Conservation (phyloP, 306 rosid species). For the Macrotyloma uniflorum region DNA sequence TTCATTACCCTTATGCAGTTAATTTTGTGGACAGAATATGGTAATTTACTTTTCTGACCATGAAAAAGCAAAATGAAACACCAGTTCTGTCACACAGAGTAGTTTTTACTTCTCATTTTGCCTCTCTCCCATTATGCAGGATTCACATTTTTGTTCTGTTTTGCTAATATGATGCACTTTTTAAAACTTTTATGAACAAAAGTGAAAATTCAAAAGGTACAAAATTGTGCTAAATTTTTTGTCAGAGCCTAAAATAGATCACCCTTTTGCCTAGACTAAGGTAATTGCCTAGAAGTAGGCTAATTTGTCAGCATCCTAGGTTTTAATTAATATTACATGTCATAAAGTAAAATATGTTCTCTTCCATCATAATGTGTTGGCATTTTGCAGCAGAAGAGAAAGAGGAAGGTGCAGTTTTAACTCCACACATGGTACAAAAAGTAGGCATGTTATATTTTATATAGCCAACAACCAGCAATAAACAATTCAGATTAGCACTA, state of each 20-base stretch:
- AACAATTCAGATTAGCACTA: not conserved
- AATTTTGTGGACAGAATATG: not conserved
- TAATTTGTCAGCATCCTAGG: not conserved
- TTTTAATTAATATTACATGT: not conserved
- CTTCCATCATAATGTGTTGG: not conserved
- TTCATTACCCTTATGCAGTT: not conserved
- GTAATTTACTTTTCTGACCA: not conserved
- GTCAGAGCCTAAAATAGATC: not conserved
- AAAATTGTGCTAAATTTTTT: not conserved
- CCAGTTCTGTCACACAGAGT: not conserved
- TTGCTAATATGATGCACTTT: not conserved
- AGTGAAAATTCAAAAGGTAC: not conserved
- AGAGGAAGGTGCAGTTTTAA: not conserved
- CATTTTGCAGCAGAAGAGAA: not conserved
- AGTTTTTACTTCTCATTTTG: not conserved
- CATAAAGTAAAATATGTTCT: not conserved
- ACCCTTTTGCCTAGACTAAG: conserved; percentile 6
- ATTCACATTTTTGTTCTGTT: not conserved
- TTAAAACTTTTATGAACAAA: not conserved
- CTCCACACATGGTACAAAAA: not conserved
- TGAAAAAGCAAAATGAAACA: not conserved
- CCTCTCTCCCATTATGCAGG: not conserved
- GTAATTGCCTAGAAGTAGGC: conserved; percentile 1
- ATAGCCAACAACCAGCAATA: not conserved
- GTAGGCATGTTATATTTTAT: not conserved